A percentile compares a stretch with the other conserved stretches of the same genome.
These are phyloP conservation scores for Fraxinus dipetala DNA, from an alignment of 305 asterid species.

Conservation along the genomic window DNA sequence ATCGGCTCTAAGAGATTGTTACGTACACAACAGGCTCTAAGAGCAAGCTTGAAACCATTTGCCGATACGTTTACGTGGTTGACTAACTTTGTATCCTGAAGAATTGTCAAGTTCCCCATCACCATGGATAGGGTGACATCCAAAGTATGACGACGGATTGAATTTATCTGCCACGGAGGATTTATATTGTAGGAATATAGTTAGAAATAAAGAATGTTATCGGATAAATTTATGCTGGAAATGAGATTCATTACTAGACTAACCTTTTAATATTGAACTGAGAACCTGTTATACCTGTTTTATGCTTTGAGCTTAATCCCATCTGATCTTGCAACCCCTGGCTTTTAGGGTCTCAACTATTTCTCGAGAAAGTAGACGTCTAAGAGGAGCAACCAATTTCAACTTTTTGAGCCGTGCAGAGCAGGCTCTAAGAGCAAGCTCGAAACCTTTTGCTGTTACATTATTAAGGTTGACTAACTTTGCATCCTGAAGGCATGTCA, in stretches of 20 bases:
- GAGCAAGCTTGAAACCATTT: conserved; percentile 56
- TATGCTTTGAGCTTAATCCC: conserved; percentile 44
- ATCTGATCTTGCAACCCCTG: conserved; percentile 67
- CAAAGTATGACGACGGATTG: conserved; percentile 42
- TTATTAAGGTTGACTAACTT: conserved; percentile 52
- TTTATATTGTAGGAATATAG: neutral
- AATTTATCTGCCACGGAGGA: conserved; percentile 46
- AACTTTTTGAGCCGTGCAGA: conserved; percentile 55
- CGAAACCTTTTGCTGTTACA: conserved; percentile 52
- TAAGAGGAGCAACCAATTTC: conserved; percentile 44
- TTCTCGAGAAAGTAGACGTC: conserved; percentile 39
- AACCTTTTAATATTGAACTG: neutral
- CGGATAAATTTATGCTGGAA: neutral
- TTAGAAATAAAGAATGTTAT: neutral
- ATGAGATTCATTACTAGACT: neutral
- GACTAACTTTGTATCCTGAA: conserved; percentile 60
- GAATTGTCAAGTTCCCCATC: conserved; percentile 58
- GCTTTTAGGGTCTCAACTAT: conserved; percentile 39
- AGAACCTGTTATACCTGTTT: neutral
- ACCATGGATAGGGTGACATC: conserved; percentile 59
- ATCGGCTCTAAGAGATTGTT: neutral
- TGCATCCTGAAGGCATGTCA: conserved; percentile 58
- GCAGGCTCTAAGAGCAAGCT: conserved; percentile 58
- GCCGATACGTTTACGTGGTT: conserved; percentile 46
- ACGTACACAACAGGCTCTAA: conserved; percentile 39